Percentiles rank a stretch among this genome's conserved stretches.
Conservation (phyloP, 192 early-diverging fungal genomes). For the Umbelopsis sp. region DNA sequence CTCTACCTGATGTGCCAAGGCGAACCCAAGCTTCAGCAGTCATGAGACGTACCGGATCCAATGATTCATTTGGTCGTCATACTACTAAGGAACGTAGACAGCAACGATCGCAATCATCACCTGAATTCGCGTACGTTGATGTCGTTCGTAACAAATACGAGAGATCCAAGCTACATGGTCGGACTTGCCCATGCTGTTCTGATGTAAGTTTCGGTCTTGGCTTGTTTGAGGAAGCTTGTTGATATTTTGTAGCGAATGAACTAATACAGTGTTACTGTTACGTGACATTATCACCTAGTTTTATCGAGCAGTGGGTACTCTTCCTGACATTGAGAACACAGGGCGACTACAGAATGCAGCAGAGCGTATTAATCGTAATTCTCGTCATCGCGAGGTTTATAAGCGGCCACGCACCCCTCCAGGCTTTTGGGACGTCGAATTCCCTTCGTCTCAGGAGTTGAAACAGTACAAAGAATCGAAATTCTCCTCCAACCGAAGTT, state of each 20-base stretch:
- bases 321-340: constrained; percentile 7
- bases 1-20: background rate
- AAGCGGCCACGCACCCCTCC: constrained; percentile 1
- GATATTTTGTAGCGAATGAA: no score
- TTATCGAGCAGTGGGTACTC: constrained; percentile 2
- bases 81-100: background rate
- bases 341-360: background rate
- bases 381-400: constrained; percentile 9
- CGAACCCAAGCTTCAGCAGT: background rate
- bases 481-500: no score
- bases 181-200: background rate
- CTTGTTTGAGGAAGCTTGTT: background rate
- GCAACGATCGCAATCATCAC: background rate
- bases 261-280: no score
- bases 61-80: no score
- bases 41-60: background rate
- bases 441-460: constrained; percentile 1
- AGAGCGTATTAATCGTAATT: background rate
- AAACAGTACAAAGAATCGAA: background rate
- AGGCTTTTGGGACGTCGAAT: constrained; percentile 6
- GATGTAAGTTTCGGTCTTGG: background rate
- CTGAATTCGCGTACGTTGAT: constrained; percentile 4
- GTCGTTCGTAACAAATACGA: constrained; percentile 12
- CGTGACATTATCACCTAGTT: background rate
- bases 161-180: background rate